Conservation (phyloP, 768 basidiomycete genomes). For the Collybia sordida region DNA sequence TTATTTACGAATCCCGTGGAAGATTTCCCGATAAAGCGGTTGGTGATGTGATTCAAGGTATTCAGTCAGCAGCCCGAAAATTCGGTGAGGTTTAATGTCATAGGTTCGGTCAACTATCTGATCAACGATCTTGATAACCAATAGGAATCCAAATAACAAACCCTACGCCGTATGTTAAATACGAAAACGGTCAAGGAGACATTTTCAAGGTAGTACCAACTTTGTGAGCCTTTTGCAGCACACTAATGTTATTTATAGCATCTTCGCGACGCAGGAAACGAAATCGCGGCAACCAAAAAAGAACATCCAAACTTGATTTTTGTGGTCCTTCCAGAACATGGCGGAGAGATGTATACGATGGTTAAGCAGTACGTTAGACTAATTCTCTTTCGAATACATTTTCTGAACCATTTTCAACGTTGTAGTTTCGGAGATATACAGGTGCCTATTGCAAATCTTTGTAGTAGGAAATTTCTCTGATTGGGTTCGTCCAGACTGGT, state of each 20-base stretch:
- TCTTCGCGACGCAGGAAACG: background rate
- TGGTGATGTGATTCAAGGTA: background rate
- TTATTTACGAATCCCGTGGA: background rate
- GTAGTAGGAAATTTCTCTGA: background rate
- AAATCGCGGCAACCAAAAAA: background rate
- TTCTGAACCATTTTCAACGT: constrained; percentile 10
- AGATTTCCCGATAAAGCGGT: background rate
- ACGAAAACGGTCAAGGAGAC: constrained; percentile 1
- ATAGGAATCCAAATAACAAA: too few relatives aligned
- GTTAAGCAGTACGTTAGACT: constrained; percentile 55
- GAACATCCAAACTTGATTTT: background rate
- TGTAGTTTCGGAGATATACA: constrained; percentile 54
- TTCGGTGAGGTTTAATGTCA: background rate
- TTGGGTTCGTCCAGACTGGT: constrained; percentile 47
- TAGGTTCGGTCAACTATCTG: background rate
- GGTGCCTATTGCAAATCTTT: constrained; percentile 11
- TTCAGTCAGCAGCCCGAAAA: background rate
- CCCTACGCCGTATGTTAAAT: background rate
- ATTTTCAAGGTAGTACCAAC: background rate
- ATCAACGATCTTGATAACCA: background rate
- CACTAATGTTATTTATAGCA: background rate
- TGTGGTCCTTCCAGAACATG: background rate
- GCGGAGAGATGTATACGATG: background rate
- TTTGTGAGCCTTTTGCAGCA: too few relatives aligned
- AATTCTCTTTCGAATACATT: background rate